These are phyloP conservation scores for Trametes cubensis DNA, from an alignment of 768 basidiomycete species.

Conservation along the genomic window DNA sequence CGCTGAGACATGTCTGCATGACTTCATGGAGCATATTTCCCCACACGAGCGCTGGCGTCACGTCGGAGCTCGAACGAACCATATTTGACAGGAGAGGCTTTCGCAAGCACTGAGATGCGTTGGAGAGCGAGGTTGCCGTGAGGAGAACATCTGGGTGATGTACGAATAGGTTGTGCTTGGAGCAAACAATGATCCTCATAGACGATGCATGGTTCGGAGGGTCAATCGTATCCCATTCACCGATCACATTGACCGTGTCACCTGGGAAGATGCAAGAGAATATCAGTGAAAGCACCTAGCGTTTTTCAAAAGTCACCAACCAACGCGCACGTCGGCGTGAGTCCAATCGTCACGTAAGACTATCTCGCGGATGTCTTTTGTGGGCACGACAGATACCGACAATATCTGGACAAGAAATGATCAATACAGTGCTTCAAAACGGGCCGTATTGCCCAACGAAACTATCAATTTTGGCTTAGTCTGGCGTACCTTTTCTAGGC, in stretches of 20 bases:
- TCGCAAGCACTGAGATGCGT: conserved; percentile 79
- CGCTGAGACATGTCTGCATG: conserved; percentile 75
- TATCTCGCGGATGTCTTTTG: conserved; percentile 48
- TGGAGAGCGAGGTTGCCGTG: conserved; percentile 87
- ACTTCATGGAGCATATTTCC: conserved; percentile 94
- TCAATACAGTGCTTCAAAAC: neutral
- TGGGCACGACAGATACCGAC: conserved; percentile 47
- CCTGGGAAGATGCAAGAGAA: conserved; percentile 44
- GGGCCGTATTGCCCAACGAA: too few species aligned
- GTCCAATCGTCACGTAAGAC: conserved; percentile 81
- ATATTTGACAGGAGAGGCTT: conserved; percentile 80
- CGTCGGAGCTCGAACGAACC: conserved; percentile 59
- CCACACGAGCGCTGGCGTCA: conserved; percentile 76
- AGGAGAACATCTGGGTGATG: conserved; percentile 91
- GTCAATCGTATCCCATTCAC: conserved; percentile 39
- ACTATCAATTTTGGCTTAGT: too few species aligned
- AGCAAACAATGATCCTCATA: conserved; percentile 58
- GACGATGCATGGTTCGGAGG: conserved; percentile 39
- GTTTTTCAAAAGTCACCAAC: conserved; percentile 46
- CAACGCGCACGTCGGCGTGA: conserved; percentile 58
- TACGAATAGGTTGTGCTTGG: conserved; percentile 71
- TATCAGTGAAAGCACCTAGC: neutral
- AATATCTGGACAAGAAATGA: conserved; percentile 47
- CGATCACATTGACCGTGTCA: conserved; percentile 81
- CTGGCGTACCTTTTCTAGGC: conserved; percentile 46